A percentile compares a stretch with the other conserved stretches of the same genome.
These are phyloP conservation scores for Xylaria acuta DNA, from an alignment of 495 filamentous ascomycete genomes.

Conservation along the genomic window DNA sequence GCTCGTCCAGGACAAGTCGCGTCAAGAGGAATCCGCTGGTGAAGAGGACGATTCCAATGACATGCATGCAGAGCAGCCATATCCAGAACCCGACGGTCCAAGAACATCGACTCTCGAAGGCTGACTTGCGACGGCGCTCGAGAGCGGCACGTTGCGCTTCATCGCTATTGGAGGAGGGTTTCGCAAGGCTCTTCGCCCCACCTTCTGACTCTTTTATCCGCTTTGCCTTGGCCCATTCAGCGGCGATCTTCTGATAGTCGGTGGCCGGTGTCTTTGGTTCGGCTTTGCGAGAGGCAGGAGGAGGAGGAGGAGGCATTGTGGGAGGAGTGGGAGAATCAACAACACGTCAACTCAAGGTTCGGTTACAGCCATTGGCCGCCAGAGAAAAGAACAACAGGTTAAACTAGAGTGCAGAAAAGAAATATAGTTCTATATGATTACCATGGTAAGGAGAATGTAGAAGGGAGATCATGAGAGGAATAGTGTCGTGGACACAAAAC, in stretches of 20 bases:
- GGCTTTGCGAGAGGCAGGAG: conserved; percentile 29
- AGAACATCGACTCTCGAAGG: conserved; percentile 50
- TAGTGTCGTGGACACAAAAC: conserved; percentile 3
- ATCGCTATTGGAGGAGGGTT: conserved; percentile 27
- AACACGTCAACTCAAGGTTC: conserved; percentile 29
- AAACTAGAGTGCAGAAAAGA: not conserved
- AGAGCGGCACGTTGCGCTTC: conserved; percentile 46
- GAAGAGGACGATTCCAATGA: conserved; percentile 86
- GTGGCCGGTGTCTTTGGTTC: conserved; percentile 36
- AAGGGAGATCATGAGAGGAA: conserved; percentile 13
- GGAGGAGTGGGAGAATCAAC: conserved; percentile 25
- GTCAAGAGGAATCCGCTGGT: conserved; percentile 97
- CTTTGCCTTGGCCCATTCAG: conserved; percentile 55
- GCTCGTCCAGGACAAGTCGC: conserved; percentile 84
- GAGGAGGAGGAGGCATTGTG: conserved; percentile 31
- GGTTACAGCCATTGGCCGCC: conserved; percentile 36
- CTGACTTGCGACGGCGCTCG: conserved; percentile 48
- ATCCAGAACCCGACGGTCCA: conserved; percentile 60
- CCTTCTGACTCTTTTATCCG: conserved; percentile 48
- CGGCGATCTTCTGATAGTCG: conserved; percentile 52
- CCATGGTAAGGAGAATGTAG: conserved; percentile 22
- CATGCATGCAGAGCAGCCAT: conserved; percentile 71
- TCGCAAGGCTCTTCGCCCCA: conserved; percentile 32
- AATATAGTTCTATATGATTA: conserved; percentile 7
- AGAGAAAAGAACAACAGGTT: not conserved